Evolutionary conservation across 2,329 filamentous ascomycete genomes (phyloP).

Genomic region (Neofusicoccum cordaticola): DNA sequence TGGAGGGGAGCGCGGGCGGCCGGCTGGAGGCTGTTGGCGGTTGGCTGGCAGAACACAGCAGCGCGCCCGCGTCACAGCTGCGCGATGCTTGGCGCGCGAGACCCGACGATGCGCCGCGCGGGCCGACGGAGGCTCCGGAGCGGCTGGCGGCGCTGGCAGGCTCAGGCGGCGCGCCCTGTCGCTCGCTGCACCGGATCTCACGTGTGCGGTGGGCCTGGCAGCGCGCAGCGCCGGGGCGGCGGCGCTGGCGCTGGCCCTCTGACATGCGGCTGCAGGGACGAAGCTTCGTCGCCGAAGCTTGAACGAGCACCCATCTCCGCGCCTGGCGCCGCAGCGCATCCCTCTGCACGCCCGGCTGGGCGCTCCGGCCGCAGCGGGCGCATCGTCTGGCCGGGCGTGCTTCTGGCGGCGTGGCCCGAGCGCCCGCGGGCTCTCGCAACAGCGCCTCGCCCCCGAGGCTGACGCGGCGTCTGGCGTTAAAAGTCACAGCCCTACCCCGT

Average conservation of each 20-base stretch:
- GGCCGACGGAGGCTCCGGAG: background rate
- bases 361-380: background rate
- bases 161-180: background rate
- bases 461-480: constrained; percentile 16
- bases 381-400: constrained; percentile 5
- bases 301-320: background rate
- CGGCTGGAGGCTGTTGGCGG: background rate
- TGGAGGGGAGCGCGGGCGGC: background rate
- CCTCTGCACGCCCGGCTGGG: background rate
- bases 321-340: background rate
- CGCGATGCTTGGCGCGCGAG: background rate
- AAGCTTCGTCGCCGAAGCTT: background rate
- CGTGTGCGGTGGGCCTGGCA: background rate
- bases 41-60: background rate
- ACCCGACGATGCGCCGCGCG: background rate
- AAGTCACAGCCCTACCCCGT: constrained; percentile 17
- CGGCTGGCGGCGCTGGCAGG: background rate
- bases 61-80: constrained; percentile 1
- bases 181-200: background rate
- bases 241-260: background rate
- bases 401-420: background rate
- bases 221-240: no score
- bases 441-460: constrained; percentile 14
- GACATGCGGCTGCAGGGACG: background rate
- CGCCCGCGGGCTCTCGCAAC: constrained; percentile 5